A percentile compares a stretch with the other conserved stretches of the same genome.
Evolutionary conservation across 345 rosid genomes (phyloP).

Genomic region (Euphorbia peplus): DNA sequence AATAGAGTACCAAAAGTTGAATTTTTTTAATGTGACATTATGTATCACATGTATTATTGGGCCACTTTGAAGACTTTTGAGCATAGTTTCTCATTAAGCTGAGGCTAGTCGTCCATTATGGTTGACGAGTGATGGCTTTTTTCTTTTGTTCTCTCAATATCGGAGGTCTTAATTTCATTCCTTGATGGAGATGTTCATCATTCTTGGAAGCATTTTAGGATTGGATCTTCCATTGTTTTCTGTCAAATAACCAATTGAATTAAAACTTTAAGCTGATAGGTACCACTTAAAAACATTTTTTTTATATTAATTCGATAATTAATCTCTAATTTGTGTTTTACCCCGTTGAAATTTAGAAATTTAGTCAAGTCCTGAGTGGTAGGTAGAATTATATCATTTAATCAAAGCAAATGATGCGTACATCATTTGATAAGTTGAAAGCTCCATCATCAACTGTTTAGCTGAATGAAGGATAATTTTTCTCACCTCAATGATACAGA

Average conservation of each 20-base stretch:
- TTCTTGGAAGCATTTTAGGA: background rate
- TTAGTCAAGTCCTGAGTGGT: too few relatives aligned
- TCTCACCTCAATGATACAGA: background rate
- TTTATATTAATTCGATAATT: too few relatives aligned
- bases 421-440: background rate
- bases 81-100: background rate
- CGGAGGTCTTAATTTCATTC: background rate
- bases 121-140: background rate
- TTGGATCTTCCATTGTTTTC: too few relatives aligned
- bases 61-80: background rate
- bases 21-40: background rate
- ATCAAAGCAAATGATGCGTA: too few relatives aligned
- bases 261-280: too few relatives aligned
- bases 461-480: background rate
- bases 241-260: too few relatives aligned
- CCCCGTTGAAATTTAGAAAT: too few relatives aligned
- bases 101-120: background rate
- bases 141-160: background rate
- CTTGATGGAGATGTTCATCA: background rate
- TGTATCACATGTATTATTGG: background rate
- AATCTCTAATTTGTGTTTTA: too few relatives aligned
- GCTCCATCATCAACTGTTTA: background rate
- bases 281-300: too few relatives aligned
- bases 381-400: too few relatives aligned
- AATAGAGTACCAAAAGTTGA: background rate